phyloP scores from a whole-genome alignment of 345 rosid genomes.

The Salix koriyanagi region DNA sequence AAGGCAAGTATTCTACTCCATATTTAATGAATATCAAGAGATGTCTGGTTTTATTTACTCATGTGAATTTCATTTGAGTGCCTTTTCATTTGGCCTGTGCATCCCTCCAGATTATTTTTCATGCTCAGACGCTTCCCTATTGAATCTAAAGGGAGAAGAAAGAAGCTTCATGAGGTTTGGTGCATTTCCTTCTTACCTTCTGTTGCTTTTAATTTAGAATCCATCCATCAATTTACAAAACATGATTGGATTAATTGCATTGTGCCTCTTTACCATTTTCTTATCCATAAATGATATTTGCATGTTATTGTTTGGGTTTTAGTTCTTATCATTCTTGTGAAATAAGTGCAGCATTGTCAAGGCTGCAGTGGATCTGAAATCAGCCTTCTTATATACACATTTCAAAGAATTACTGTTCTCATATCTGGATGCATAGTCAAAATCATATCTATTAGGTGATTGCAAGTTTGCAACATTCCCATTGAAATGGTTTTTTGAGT shows the following conservation, averaged over 20 bases:
- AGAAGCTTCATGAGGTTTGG: slow-evolving; percentile 91
- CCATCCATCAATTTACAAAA: background rate
- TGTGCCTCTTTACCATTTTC: background rate
- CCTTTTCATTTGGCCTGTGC: background rate
- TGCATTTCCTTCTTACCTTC: slow-evolving; percentile 6
- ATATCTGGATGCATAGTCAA: background rate
- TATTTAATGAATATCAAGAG: slow-evolving; percentile 6
- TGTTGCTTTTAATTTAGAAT: background rate
- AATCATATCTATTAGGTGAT: background rate
- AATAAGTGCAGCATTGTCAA: background rate
- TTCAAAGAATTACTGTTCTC: background rate
- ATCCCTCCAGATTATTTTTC: slow-evolving; percentile 65
- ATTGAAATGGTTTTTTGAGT: background rate
- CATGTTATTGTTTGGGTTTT: background rate
- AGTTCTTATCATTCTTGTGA: background rate
- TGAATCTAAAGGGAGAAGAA: slow-evolving; percentile 97
- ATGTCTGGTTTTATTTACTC: slow-evolving; percentile 6
- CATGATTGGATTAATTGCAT: background rate
- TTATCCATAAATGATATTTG: background rate
- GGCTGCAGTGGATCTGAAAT: background rate
- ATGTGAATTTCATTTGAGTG: slow-evolving; percentile 3
- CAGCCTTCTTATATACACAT: background rate
- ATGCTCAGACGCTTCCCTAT: slow-evolving; percentile 96
- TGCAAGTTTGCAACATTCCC: background rate
- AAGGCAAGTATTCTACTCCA: slow-evolving; percentile 50